Evolutionary conservation across 805 yeast species (phyloP).

Genomic region (Sungouiozyma ichnusensis): DNA sequence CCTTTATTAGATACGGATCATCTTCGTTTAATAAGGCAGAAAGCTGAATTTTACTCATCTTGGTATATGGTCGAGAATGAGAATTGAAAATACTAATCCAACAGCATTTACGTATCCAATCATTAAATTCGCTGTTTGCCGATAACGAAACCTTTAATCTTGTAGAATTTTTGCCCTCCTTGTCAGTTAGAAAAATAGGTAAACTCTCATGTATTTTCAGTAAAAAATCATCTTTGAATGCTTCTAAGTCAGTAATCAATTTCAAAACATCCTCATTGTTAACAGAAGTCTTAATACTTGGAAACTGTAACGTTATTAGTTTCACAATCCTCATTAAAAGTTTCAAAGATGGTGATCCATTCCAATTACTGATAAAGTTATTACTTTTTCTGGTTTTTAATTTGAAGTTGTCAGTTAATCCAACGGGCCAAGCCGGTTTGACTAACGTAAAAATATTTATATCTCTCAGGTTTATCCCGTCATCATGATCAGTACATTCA

Average conservation of each 20-base stretch:
- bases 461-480: constrained; percentile 11
- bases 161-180: not conserved
- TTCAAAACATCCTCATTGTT: constrained; percentile 14
- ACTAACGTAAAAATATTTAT: constrained; percentile 10
- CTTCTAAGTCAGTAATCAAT: constrained; percentile 12
- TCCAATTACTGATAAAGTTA: constrained; percentile 16
- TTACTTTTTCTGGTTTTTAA: constrained; percentile 12
- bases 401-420: constrained; percentile 16
- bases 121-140: constrained; percentile 7
- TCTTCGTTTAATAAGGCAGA: not conserved
- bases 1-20: not conserved
- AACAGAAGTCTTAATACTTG: constrained; percentile 17
- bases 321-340: constrained; percentile 13
- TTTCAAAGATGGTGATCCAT: constrained; percentile 16
- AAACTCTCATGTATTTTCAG: constrained; percentile 4
- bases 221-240: constrained; percentile 11
- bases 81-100: constrained; percentile 25
- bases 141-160: constrained; percentile 9
- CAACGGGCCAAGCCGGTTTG: constrained; percentile 24
- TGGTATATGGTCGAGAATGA: constrained; percentile 10
- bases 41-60: not conserved
- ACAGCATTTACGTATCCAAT: constrained; percentile 17
- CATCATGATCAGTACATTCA: constrained; percentile 19
- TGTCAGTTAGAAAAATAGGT: constrained; percentile 10
- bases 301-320: constrained; percentile 16